Evolutionary conservation across 139 green algal species (phyloP).

Genomic region (Haematococcus lacustris): DNA sequence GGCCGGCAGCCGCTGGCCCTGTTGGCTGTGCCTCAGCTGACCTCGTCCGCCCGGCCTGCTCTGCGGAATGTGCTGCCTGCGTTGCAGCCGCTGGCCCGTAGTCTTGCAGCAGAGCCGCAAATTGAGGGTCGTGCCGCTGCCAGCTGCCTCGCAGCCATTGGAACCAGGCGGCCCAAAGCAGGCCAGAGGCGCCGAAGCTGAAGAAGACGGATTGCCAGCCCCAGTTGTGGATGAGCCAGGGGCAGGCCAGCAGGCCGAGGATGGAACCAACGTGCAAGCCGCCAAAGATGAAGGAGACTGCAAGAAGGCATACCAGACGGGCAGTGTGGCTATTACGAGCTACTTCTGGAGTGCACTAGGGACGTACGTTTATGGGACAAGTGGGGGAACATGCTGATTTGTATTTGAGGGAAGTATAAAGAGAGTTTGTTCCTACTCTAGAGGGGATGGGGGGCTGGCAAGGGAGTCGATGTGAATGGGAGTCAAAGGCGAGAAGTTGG

Average conservation of each 20-base stretch:
- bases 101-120: constrained; percentile 10
- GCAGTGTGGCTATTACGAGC: neutral
- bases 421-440: neutral
- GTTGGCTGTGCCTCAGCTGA: no score
- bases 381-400: neutral
- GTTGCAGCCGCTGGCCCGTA: no score
- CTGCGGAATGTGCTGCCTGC: no score
- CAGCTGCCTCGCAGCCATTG: constrained; percentile 49
- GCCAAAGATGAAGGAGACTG: constrained; percentile 84
- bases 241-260: constrained; percentile 68
- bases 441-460: neutral
- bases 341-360: neutral
- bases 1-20: neutral
- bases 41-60: no score
- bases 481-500: no score
- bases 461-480: no score
- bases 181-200: constrained; percentile 73
- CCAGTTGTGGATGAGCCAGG: constrained; percentile 63
- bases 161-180: constrained; percentile 80
- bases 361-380: neutral
- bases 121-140: constrained; percentile 26
- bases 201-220: constrained; percentile 89
- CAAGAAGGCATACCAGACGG: constrained; percentile 2
- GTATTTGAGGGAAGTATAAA: constrained; percentile 40
- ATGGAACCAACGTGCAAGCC: constrained; percentile 89